Conservation (phyloP, 352 stramenopile species). For the Globisporangium cylindrosporum region DNA sequence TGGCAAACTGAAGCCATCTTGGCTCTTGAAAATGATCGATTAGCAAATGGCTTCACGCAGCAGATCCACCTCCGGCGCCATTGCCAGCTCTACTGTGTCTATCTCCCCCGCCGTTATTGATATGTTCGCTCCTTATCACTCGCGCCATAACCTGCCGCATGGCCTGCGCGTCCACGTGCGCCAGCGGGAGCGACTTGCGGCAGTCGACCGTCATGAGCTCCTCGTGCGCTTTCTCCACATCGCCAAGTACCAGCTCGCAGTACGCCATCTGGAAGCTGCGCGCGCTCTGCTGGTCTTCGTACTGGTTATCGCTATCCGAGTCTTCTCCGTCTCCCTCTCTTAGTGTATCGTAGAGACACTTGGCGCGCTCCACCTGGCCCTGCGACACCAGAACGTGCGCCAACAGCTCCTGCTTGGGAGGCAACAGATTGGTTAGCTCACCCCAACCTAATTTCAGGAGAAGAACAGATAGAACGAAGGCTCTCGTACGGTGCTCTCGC, state of each 20-base stretch:
- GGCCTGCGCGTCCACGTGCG: slow-evolving; percentile 14
- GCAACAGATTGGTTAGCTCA: not conserved
- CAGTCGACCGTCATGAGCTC: slow-evolving; percentile 14
- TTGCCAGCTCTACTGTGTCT: not conserved
- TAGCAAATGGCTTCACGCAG: not conserved
- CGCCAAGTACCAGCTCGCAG: slow-evolving; percentile 25
- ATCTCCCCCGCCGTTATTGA: not conserved
- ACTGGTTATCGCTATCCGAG: slow-evolving; percentile 5
- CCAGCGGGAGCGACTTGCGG: slow-evolving; percentile 10
- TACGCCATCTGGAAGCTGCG: slow-evolving; percentile 32
- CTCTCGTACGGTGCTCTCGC: slow-evolving; percentile 27
- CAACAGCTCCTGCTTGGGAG: slow-evolving; percentile 35
- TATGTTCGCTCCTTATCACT: not conserved
- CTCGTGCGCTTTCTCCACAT: slow-evolving; percentile 8
- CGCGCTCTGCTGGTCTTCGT: slow-evolving; percentile 20
- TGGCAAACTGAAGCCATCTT: not conserved
- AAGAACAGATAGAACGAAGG: not conserved
- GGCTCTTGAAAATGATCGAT: not conserved
- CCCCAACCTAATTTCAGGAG: not conserved
- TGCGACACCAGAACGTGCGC: slow-evolving; percentile 34
- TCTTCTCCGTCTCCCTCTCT: not conserved
- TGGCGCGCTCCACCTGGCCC: slow-evolving; percentile 24
- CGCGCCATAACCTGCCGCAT: not conserved
- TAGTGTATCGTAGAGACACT: not conserved
- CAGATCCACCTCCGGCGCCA: not conserved